Evolutionary conservation across 2,329 filamentous ascomycete species (phyloP), one percentile per base, ranked within the genome.

Genomic region (Pseudogymnoascus sp.): DNA sequence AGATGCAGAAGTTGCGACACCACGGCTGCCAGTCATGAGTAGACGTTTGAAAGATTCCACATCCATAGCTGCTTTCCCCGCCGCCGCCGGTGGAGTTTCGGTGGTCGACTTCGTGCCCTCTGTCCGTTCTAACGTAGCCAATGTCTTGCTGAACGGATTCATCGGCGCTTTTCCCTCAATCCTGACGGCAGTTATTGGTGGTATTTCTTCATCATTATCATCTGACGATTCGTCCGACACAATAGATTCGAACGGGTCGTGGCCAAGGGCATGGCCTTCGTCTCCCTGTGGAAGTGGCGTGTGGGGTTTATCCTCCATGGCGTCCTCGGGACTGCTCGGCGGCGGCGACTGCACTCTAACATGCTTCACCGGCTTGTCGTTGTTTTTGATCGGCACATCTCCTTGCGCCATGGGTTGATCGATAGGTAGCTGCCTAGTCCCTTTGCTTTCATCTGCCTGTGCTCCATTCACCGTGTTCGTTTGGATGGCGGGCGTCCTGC

Each of bases 21-120:
- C 81, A 36, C 83, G 73, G 69, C 86, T 84, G 19, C 90, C 90
- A 0, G 89, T 95, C 77, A 95, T 79, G 59, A 95, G 80, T 65
- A 95, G 76, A 65, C 87, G 82, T 71, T 87, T 87, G 76, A 95
- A 95, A 7, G 89, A 86, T 71, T 91, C 86, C 0, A 93, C 90
- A 71, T 95, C 89, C 67, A 93, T 75, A 0, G 84, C 80, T 17
- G 75, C 69, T 68, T 74, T 63, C 68, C 74, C 69, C 21, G 76
- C 72, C 35, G 69, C 73, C 21, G 68, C 7, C 57, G 60, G 28
- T 17, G 62, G 15, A 19, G 23, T 7, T 47, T 28, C 31, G 33
- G 40, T 42, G n/a, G 28, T 62, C 60, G 63, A 57, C 50, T 53
- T 61, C 44, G 68, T 69, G 64, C 68, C 57, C 23, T 65, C 68